A percentile compares a stretch with the other conserved stretches of the same genome.
Evolutionary conservation across 179 eudicot genomes (phyloP).

Genomic region (Carnegiea gigantea): DNA sequence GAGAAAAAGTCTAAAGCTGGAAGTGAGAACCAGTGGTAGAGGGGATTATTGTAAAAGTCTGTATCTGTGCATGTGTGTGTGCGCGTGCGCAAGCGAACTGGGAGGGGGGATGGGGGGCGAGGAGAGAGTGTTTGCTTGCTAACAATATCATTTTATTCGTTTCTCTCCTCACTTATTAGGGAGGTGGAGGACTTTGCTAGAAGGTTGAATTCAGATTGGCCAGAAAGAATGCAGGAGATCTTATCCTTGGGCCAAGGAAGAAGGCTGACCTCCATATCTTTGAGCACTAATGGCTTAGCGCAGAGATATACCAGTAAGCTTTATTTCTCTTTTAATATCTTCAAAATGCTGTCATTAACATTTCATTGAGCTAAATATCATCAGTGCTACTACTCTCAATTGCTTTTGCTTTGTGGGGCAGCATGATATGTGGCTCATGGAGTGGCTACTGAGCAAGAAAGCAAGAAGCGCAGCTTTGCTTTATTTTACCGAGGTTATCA

Average conservation of each 20-base stretch:
- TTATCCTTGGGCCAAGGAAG: slow-evolving; percentile 49
- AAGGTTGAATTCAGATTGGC: slow-evolving; percentile 68
- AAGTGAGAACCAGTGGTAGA: neutral
- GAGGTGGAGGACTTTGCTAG: slow-evolving; percentile 74
- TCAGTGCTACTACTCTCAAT: neutral
- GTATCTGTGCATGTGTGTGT: neutral
- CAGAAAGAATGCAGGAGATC: slow-evolving; percentile 66
- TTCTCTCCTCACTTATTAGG: slow-evolving; percentile 27
- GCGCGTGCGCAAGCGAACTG: neutral
- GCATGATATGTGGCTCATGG: neutral
- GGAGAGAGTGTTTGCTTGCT: too few relatives aligned
- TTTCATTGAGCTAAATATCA: neutral
- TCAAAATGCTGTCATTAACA: neutral
- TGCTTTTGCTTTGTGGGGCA: neutral
- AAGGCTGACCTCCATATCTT: slow-evolving; percentile 37
- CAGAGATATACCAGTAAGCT: slow-evolving; percentile 47
- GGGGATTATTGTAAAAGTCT: neutral
- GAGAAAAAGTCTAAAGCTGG: neutral
- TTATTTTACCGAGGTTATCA: too few relatives aligned
- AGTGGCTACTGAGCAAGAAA: too few relatives aligned
- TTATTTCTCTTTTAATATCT: neutral
- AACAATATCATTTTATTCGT: neutral
- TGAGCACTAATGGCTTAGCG: slow-evolving; percentile 43
- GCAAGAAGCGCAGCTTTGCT: too few relatives aligned
- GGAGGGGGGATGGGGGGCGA: too few relatives aligned